These are phyloP conservation scores for Melampsora larici-populina DNA, from an alignment of 1,284 basidiomycete genomes.

Conservation along the genomic window DNA sequence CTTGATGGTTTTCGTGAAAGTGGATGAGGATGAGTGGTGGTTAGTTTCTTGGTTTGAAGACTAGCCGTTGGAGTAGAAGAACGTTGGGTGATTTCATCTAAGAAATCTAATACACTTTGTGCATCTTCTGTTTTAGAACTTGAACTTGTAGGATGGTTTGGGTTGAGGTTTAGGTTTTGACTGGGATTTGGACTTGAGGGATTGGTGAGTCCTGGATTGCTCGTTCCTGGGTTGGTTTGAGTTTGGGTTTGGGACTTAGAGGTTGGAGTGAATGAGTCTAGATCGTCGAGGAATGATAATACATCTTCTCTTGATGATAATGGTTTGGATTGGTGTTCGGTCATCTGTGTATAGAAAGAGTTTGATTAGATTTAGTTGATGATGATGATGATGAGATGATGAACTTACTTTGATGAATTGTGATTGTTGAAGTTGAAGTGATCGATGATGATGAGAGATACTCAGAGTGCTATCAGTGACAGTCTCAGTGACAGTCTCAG, in stretches of 20 bases:
- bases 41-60: constrained; percentile 15
- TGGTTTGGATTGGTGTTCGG: constrained; percentile 9
- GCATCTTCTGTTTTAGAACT: constrained; percentile 25
- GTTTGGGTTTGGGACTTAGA: background rate
- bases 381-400: background rate
- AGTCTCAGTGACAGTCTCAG: background rate
- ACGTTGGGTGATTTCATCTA: constrained; percentile 41
- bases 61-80: constrained; percentile 27
- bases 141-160: background rate
- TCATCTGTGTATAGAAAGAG: background rate
- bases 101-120: constrained; percentile 38
- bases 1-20: constrained; percentile 32
- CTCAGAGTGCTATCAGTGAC: too few relatives aligned
- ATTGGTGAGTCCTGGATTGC: background rate
- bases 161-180: background rate
- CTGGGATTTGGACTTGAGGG: background rate
- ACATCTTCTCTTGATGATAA: constrained; percentile 15
- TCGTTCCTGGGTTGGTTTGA: background rate
- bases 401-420: too few relatives aligned
- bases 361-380: background rate
- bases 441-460: too few relatives aligned
- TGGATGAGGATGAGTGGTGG: constrained; percentile 6
- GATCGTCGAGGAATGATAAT: constrained; percentile 31
- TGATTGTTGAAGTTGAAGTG: background rate
- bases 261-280: constrained; percentile 27